Conservation (phyloP, 1,284 basidiomycete species). For the Volvariella volvacea region DNA sequence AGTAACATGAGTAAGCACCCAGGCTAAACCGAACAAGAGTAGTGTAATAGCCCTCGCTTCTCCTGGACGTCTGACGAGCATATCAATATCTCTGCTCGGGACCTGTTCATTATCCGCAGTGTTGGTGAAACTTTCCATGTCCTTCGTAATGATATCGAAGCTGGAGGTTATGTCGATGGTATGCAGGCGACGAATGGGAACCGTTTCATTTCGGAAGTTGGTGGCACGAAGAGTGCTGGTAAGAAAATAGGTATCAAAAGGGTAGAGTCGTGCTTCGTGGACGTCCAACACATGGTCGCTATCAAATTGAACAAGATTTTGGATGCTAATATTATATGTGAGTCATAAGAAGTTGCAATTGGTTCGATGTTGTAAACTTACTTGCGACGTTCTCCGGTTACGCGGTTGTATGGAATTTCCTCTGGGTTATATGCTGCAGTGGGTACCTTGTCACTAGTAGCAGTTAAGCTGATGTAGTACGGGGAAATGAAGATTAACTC, state of each 20-base stretch:
- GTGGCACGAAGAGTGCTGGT: constrained; percentile 39
- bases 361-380: constrained; percentile 33
- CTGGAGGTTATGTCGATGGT: constrained; percentile 41
- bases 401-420: constrained; percentile 33
- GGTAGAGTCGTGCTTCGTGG: constrained; percentile 45
- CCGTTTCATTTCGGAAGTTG: constrained; percentile 25
- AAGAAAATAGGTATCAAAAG: constrained; percentile 50
- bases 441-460: constrained; percentile 27
- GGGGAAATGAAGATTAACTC: constrained; percentile 13
- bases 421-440: constrained; percentile 38
- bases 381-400: constrained; percentile 28
- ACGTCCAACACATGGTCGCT: constrained; percentile 54
- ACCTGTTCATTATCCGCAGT: constrained; percentile 18
- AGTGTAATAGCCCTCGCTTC: constrained; percentile 39
- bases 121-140: constrained; percentile 31
- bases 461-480: not conserved
- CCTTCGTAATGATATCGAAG: constrained; percentile 37
- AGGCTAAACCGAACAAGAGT: constrained; percentile 40
- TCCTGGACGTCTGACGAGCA: constrained; percentile 36
- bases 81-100: constrained; percentile 36
- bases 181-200: constrained; percentile 37
- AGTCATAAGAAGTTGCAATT: too few species aligned
- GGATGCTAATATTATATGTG: constrained; percentile 29
- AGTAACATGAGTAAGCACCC: constrained; percentile 47
- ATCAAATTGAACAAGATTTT: constrained; percentile 51